phyloP scores from a whole-genome alignment of 495 filamentous ascomycete species.

The Penicillium steckii region DNA sequence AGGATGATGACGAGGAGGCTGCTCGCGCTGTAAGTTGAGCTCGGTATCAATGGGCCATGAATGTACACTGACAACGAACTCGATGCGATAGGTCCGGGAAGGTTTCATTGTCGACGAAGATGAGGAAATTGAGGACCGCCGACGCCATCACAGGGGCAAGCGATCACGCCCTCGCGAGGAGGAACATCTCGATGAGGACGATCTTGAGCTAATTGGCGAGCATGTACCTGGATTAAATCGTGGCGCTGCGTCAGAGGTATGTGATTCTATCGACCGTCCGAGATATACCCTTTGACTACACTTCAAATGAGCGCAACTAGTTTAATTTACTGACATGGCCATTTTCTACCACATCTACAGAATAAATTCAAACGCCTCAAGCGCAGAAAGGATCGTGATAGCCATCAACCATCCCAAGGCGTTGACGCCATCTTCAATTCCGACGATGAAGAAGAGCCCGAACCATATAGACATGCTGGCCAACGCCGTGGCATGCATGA shows the following conservation, averaged over 20 bases:
- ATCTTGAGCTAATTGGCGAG: conserved; percentile 90
- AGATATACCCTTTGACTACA: neutral
- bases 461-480: conserved; percentile 56
- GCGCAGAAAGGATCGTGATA: conserved; percentile 74
- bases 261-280: conserved; percentile 7
- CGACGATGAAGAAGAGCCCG: conserved; percentile 81
- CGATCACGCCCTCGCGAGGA: conserved; percentile 62
- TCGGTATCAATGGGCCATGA: neutral
- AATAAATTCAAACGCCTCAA: conserved; percentile 94
- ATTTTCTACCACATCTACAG: conserved; percentile 40
- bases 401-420: conserved; percentile 59
- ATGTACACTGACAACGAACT: neutral
- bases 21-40: conserved; percentile 47
- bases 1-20: conserved; percentile 88
- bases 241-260: conserved; percentile 61
- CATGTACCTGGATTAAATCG: conserved; percentile 67
- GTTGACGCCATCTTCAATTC: conserved; percentile 86
- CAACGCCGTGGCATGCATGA: conserved; percentile 60
- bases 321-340: neutral
- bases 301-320: neutral
- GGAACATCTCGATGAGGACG: conserved; percentile 89
- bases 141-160: conserved; percentile 58
- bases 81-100: conserved; percentile 67
- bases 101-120: conserved; percentile 97
- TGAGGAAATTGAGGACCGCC: conserved; percentile 70